Percentiles rank a stretch among this genome's conserved stretches.
phyloP scores from a whole-genome alignment of 495 filamentous ascomycete species.

The Pseudomonodictys pantanalensis region DNA sequence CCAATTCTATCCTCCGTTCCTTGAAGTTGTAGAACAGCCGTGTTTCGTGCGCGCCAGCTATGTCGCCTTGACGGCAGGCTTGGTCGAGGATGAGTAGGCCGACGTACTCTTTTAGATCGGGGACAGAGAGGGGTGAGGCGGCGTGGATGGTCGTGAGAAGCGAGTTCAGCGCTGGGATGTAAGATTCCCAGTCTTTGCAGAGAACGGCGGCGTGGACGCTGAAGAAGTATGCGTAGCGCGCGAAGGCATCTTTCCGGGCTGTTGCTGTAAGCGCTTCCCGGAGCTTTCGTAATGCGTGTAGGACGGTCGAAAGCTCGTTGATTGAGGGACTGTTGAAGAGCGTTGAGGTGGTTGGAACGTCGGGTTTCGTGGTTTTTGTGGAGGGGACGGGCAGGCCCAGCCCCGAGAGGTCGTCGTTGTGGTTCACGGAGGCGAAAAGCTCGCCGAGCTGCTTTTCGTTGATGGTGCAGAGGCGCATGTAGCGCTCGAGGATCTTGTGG shows the following conservation, averaged over 20 bases:
- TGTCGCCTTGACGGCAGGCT: conserved; percentile 76
- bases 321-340: conserved; percentile 40
- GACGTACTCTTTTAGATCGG: conserved; percentile 72
- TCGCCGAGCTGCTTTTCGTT: conserved; percentile 68
- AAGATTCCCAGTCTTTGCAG: conserved; percentile 75
- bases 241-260: conserved; percentile 58
- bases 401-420: conserved; percentile 38
- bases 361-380: neutral
- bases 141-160: conserved; percentile 70
- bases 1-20: conserved; percentile 61
- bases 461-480: conserved; percentile 78
- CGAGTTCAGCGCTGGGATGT: conserved; percentile 80
- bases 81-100: conserved; percentile 83
- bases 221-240: conserved; percentile 56
- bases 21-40: conserved; percentile 54
- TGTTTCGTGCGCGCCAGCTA: conserved; percentile 67
- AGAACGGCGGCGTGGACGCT: conserved; percentile 79
- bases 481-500: conserved; percentile 77
- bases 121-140: conserved; percentile 56
- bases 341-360: conserved; percentile 18
- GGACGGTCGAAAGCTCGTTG: conserved; percentile 56
- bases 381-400: neutral
- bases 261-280: conserved; percentile 82
- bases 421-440: conserved; percentile 51
- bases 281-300: conserved; percentile 82